Percentiles rank a stretch among this genome's conserved stretches.
phyloP scores from a whole-genome alignment of 805 yeast genomes.

The Yarrowia porcina region DNA sequence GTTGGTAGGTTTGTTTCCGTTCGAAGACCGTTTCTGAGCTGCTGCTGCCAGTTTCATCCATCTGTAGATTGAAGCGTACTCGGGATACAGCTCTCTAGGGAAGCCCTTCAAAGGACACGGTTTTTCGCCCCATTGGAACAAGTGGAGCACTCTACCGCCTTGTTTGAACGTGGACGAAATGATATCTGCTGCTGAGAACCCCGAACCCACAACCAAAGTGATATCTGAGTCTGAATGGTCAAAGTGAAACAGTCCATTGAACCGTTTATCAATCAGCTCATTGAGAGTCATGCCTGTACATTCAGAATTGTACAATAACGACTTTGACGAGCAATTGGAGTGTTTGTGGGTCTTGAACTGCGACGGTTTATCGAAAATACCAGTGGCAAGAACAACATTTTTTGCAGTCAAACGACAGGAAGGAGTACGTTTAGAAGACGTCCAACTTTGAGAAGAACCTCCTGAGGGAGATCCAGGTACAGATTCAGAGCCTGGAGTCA shows the following conservation, averaged over 20 bases:
- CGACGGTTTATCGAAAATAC: constrained; percentile 33
- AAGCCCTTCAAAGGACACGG: constrained; percentile 35
- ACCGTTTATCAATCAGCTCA: constrained; percentile 8
- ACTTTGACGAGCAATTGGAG: constrained; percentile 8
- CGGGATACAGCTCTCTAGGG: constrained; percentile 38
- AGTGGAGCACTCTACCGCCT: constrained; percentile 30
- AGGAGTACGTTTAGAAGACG: not conserved
- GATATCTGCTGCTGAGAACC: constrained; percentile 40
- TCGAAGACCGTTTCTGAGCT: not conserved
- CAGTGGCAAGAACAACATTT: constrained; percentile 34
- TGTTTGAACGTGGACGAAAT: constrained; percentile 28
- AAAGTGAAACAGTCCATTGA: constrained; percentile 20
- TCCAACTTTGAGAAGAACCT: not conserved
- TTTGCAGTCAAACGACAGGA: not conserved
- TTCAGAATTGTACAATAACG: constrained; percentile 10
- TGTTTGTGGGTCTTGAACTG: constrained; percentile 25
- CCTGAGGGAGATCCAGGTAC: constrained; percentile 4
- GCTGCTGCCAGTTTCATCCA: constrained; percentile 33
- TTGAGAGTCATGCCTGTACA: constrained; percentile 21
- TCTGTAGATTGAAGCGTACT: constrained; percentile 33
- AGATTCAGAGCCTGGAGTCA: not conserved
- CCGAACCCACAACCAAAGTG: constrained; percentile 35
- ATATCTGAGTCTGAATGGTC: not conserved
- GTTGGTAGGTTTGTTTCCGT: not conserved
- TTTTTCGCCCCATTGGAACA: constrained; percentile 35